These are phyloP conservation scores for Erigeron canadensis DNA, from an alignment of 129 eudicot species.

Conservation along the genomic window DNA sequence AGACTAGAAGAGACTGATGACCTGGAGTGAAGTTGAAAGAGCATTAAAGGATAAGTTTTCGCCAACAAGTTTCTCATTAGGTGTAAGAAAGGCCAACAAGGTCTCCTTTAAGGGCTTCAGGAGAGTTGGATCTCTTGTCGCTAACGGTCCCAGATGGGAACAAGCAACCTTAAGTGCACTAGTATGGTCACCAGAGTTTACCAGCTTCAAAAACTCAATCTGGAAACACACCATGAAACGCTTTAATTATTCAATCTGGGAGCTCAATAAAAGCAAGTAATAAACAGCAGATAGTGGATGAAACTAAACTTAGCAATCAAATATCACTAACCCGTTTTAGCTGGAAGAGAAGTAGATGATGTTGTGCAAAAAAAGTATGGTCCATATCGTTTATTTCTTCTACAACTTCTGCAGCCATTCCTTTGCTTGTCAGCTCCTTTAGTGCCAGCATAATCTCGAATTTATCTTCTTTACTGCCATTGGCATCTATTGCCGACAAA, in stretches of 20 bases:
- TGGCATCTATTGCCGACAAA: slow-evolving; percentile 33
- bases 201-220: slow-evolving; percentile 94
- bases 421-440: slow-evolving; percentile 81
- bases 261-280: no score
- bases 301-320: slow-evolving; percentile 1
- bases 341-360: slow-evolving; percentile 74
- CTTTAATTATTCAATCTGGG: background rate
- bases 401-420: slow-evolving; percentile 96
- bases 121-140: slow-evolving; percentile 69
- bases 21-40: slow-evolving; percentile 96
- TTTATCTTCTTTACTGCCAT: slow-evolving; percentile 48
- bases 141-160: slow-evolving; percentile 86
- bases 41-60: slow-evolving; percentile 63
- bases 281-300: background rate
- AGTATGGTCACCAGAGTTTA: slow-evolving; percentile 68
- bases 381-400: slow-evolving; percentile 81
- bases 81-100: slow-evolving; percentile 67
- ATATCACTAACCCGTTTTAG: slow-evolving; percentile 69
- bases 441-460: slow-evolving; percentile 73
- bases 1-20: slow-evolving; percentile 13
- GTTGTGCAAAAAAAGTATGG: slow-evolving; percentile 58
- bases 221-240: slow-evolving; percentile 27
- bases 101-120: slow-evolving; percentile 91
- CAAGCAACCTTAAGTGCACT: slow-evolving; percentile 79
- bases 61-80: slow-evolving; percentile 55